Evolutionary conservation across 257 asterid species (phyloP), one percentile per base, ranked within the genome.

Genomic region (Plantago elongata): DNA sequence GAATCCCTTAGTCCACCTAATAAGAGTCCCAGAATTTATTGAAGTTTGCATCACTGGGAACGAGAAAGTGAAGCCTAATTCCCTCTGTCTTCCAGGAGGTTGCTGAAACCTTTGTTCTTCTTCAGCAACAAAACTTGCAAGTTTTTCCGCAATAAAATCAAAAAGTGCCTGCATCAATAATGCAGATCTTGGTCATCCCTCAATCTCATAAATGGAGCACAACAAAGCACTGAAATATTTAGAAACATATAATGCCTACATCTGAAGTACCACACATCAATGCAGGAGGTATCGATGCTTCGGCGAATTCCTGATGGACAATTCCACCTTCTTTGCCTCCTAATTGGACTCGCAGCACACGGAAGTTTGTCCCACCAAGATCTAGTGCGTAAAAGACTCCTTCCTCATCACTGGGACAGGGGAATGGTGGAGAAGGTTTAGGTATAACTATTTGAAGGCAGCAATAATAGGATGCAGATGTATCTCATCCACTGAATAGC

Each of bases 321-420:
- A 91, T 76, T 0, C 95, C 93, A 3, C 75, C 78, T 45, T 45
- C 82, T 68, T 49, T 86, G 37, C 98, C 97, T 57, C 95, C 95
- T 58, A 92, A 74, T 48, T 86, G 85, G n/a, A 92, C 97, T 48
- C 95, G 74, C 82, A 92, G 63, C 18, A 91, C 98, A 38, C 98
- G 94, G 62, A 91, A 91, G 70, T 91, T 91, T 29, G 98, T 88
- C 40, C 98, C 98, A 54, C 98, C 98, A 47, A 91, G 97, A 81
- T 91, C 98, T 74, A 92, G 72, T 44, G 97, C 97, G 69, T 92
- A 92, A 76, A 68, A 92, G 40, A 88, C 86, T 54, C 98, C 98
- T 57, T 77, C 88, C 83, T 92, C 98, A 13, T 83, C 90, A 42
- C 98, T 92, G 67, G 43, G 38, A 49, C 63, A 54, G 12, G 72